Evolutionary conservation across 169 alveolate genomes (phyloP), one percentile per base, ranked within the genome.

Genomic region (Plasmodium knowlesi): DNA sequence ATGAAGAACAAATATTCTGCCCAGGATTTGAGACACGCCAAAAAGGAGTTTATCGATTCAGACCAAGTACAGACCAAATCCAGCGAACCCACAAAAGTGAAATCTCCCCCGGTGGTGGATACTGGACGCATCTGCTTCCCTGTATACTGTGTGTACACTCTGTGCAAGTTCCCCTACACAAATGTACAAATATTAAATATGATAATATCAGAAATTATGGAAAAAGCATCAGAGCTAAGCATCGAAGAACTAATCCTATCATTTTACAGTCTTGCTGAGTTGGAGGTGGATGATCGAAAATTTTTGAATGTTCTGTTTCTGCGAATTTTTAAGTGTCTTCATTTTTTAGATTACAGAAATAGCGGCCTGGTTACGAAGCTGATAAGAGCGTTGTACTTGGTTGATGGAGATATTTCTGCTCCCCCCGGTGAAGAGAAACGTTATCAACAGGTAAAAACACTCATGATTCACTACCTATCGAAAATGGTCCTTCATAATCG

Each of bases 91-190:
- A 2, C 30, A 16, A 5, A 28, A 22, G 34, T 9, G 41, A 8
- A 16, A 0, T 28, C 37, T n/a, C 34, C 76, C 28, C 6, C 8
- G 0, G 3, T 2, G 37, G 76, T 67, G 41, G n/a, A 5, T 67
- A 72, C 14, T 19, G 32, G 9, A 19, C 25, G 46, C 79, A 70
- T 89, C 14, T 67, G 82, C 73, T 73, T 89, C 25, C 82, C 61
- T 73, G 94, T 73, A 2, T 89, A 89, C 73, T 61, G 84, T 72
- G 50, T 89, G 12, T 78, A 73, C 72, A 70, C 73, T 32, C 72
- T 89, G 57, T 79, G 83, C 43, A 89, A 89, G 79, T 89, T 89
- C 50, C 94, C 94, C 46, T 89, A 79, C 73, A 39, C 90, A 8
- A 61, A 89, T 89, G 14, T 89, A 25, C 80, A 46, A 10, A 79